phyloP scores from a whole-genome alignment of 192 early-diverging fungal species.

The Rhizophagus sp. region DNA sequence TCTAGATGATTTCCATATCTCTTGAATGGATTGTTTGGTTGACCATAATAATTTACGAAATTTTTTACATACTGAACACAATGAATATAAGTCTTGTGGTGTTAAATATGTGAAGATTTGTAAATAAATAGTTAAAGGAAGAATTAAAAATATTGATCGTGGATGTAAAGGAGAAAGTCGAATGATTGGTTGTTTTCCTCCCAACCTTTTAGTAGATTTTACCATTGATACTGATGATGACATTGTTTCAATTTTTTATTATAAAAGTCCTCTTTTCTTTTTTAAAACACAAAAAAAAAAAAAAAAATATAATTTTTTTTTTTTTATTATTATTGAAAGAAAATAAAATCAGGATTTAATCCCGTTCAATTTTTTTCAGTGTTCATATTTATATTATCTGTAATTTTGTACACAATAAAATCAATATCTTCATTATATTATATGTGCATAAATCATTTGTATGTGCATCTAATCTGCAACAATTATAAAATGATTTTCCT shows the following conservation, averaged over 20 bases:
- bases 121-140: not conserved
- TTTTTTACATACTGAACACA: not conserved
- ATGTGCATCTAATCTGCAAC: not conserved
- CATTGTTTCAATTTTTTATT: not conserved
- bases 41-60: constrained; percentile 8
- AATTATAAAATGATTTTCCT: not conserved
- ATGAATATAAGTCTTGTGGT: constrained; percentile 4
- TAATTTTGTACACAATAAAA: not conserved
- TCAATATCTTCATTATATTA: not conserved
- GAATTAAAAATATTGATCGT: not conserved
- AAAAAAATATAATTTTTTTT: not conserved
- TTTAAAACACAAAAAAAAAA: not conserved
- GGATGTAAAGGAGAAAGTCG: not conserved
- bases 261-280: not conserved
- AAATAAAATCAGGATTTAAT: not conserved
- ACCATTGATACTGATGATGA: not conserved
- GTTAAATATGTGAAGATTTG: not conserved
- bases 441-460: not conserved
- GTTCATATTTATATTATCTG: not conserved
- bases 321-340: not conserved
- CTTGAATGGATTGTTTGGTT: not conserved
- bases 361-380: too few relatives aligned
- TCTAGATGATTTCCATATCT: not conserved
- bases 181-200: not conserved
- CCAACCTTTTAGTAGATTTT: not conserved